A percentile compares a stretch with the other conserved stretches of the same genome.
Conservation (phyloP, 2,329 filamentous ascomycete species). For the Sporothrix phasma region DNA sequence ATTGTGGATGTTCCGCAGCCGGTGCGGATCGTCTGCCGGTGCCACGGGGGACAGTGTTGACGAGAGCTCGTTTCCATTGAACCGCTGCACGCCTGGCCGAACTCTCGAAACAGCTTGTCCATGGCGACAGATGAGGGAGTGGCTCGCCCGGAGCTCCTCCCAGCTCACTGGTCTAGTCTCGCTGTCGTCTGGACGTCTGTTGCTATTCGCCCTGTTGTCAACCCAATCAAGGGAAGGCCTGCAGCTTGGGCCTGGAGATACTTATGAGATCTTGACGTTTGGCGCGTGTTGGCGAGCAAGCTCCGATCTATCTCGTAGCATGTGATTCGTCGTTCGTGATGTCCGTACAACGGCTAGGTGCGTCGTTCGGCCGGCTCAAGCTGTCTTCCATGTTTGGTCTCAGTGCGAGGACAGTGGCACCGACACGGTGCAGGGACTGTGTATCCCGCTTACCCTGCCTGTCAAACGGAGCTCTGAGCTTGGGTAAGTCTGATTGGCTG, state of each 20-base stretch:
- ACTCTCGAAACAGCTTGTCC: conserved; percentile 65
- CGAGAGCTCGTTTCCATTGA: conserved; percentile 64
- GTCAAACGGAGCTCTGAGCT: neutral
- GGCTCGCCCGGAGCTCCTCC: too few relatives aligned
- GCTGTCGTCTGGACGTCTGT: neutral
- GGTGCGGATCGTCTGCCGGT: conserved; percentile 50
- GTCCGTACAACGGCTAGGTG: neutral
- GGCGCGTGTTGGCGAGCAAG: neutral
- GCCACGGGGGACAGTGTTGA: conserved; percentile 63
- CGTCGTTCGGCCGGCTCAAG: neutral
- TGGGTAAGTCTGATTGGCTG: neutral
- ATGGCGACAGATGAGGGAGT: conserved; percentile 38
- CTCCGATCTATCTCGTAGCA: neutral
- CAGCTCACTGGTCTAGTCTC: neutral
- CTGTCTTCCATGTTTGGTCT: neutral
- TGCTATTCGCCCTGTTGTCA: neutral
- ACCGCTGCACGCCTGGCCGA: conserved; percentile 56
- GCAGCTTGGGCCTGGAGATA: neutral
- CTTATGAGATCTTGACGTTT: neutral
- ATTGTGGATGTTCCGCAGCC: conserved; percentile 60
- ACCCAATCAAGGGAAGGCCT: neutral
- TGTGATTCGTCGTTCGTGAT: neutral
- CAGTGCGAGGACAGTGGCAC: neutral
- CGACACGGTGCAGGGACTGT: neutral
- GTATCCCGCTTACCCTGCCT: neutral